Evolutionary conservation across 305 asterid genomes (phyloP), one percentile per base, ranked within the genome.

Genomic region (Solanum aculeatissimum): DNA sequence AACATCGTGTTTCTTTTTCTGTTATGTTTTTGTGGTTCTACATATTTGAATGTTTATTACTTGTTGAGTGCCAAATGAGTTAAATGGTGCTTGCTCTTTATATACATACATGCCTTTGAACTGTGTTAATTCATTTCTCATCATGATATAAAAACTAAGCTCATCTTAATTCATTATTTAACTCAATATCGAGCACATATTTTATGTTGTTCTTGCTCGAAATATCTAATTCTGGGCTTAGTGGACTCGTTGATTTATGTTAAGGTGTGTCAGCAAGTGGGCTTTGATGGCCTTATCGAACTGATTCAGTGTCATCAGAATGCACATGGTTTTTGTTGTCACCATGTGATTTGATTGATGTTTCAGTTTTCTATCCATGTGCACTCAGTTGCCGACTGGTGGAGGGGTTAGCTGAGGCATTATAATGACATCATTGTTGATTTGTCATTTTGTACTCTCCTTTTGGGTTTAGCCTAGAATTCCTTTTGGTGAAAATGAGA

Each of bases 291-390:
- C 47, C 84, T 18, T 23, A 51, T 63, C 80, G 16, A 19, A n/a
- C 12, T 16, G 27, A 77, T 27, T 51, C 12, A 51, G 65, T 77
- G 82, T 75, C 18, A 75, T 75, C 43, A 29, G 29, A 29, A 51
- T 29, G 82, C 85, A 86, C 86, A 74, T 77, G 79, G 82, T 45
- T 62, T 72, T 81, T 83, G 77, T 80, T 85, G 85, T 45, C 53
- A 38, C 74, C 89, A 87, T 87, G 90, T 88, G 90, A 84, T 68
- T 42, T 81, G 88, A 83, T 42, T 81, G 88, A 83, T 83, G 86
- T 84, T 62, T 75, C 78, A 55, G 81, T 77, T 77, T 25, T 45
- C 25, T 27, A 51, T 5, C 82, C 82, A 74, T 49, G 63, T 75
- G 45, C 9, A 15, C 0, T 75, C 63, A 49, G 45, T 75, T 75